phyloP scores from a whole-genome alignment of 2,329 filamentous ascomycete genomes.

The Aureobasidium sp. region DNA sequence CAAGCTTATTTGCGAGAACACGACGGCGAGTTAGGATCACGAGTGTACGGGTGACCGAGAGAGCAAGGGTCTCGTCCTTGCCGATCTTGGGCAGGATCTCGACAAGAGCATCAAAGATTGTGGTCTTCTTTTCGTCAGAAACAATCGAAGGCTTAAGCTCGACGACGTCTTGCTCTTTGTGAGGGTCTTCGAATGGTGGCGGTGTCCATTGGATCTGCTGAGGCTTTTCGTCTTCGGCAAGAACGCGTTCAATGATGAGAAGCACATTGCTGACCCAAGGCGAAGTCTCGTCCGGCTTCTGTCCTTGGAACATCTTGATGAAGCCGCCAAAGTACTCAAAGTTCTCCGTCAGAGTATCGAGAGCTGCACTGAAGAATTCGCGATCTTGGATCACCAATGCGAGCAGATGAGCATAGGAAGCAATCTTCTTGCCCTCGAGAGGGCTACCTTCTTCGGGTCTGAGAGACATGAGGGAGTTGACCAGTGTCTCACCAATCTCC shows the following conservation, averaged over 20 bases:
- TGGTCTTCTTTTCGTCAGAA: constrained; percentile 55
- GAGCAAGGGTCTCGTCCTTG: constrained; percentile 76
- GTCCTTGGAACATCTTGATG: constrained; percentile 60
- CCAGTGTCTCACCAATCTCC: constrained; percentile 74
- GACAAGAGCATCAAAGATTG: constrained; percentile 68
- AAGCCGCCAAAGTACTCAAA: constrained; percentile 71
- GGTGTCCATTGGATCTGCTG: constrained; percentile 60
- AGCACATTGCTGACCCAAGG: constrained; percentile 90
- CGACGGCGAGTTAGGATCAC: constrained; percentile 80
- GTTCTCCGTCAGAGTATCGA: constrained; percentile 67
- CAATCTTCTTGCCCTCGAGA: constrained; percentile 59
- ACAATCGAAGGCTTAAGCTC: constrained; percentile 55
- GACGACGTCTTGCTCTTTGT: constrained; percentile 43
- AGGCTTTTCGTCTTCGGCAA: constrained; percentile 84
- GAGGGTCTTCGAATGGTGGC: constrained; percentile 35
- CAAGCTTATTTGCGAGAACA: constrained; percentile 63
- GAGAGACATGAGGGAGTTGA: constrained; percentile 69
- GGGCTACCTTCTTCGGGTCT: constrained; percentile 42
- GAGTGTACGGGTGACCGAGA: constrained; percentile 74
- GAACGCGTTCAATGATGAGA: constrained; percentile 77
- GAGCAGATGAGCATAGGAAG: constrained; percentile 85
- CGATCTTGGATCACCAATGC: constrained; percentile 79
- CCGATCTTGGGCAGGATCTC: constrained; percentile 78
- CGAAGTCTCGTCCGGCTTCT: constrained; percentile 67
- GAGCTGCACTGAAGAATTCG: constrained; percentile 68